Conservation (phyloP, 1,139 yeast genomes). For the Debaryomycetaceae sp. region DNA sequence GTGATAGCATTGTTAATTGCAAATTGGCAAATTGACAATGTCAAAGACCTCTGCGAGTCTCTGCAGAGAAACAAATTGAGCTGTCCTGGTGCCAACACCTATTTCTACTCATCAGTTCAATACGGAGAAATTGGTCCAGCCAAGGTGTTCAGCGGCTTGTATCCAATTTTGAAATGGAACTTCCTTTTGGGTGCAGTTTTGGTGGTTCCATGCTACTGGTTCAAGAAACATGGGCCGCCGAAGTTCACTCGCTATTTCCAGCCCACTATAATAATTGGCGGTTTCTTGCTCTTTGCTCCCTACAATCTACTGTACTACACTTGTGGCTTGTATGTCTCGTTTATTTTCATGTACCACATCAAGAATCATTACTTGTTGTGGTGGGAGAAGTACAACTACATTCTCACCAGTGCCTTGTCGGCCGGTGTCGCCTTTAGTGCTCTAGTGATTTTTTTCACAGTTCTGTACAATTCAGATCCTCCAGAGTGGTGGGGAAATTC, state of each 20-base stretch:
- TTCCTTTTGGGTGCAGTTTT: constrained; percentile 28
- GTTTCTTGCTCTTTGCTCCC: constrained; percentile 49
- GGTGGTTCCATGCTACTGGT: constrained; percentile 24
- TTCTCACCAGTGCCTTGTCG: constrained; percentile 52
- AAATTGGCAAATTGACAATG: constrained; percentile 25
- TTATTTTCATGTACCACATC: constrained; percentile 50
- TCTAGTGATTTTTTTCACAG: constrained; percentile 54
- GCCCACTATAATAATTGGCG: constrained; percentile 48
- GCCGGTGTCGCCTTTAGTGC: constrained; percentile 63
- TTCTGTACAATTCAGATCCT: constrained; percentile 38
- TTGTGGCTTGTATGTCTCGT: constrained; percentile 47
- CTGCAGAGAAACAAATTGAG: constrained; percentile 25
- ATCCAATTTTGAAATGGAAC: constrained; percentile 33
- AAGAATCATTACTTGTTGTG: constrained; percentile 47
- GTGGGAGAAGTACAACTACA: constrained; percentile 68
- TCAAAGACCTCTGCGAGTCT: constrained; percentile 24
- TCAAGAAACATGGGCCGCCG: constrained; percentile 30
- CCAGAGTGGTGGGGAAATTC: constrained; percentile 62
- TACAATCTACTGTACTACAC: constrained; percentile 53
- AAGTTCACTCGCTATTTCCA: constrained; percentile 34
- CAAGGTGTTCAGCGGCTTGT: constrained; percentile 28
- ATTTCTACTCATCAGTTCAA: constrained; percentile 29
- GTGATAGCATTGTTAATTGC: constrained; percentile 24
- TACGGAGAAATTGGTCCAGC: constrained; percentile 39
- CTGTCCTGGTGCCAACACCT: constrained; percentile 33